Base-by-base conservation (phyloP, 441 rosid species). In the Hypseocharis bilobata region DNA sequence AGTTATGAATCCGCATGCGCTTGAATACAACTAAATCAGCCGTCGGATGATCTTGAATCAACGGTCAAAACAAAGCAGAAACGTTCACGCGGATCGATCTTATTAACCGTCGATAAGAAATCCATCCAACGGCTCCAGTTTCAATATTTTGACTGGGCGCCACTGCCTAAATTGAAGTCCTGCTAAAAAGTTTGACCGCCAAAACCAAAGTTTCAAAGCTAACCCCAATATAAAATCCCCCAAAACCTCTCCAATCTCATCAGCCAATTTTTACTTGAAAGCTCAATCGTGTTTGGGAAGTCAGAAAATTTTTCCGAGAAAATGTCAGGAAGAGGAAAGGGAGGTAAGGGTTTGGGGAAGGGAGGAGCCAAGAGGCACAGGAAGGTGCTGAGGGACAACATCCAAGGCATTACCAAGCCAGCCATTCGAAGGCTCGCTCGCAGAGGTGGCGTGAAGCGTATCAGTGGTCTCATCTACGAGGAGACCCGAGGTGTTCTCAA, bases 281-380 rank as follows among this genome's bases (percentile, higher is more conserved):
- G 19, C 4, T 5, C 23, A 4, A 16, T 3, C 5, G 52, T 45
- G 52, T 45, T 17, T 17, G 52, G 52, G 0, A 16, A 17, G 19
- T n/a, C 2, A 44, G 49, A 42, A 13, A 11, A 36, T 22, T 62
- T 62, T 42, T 54, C 62, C 25, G 63, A n/a, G 19, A 57, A 23
- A 6, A 71, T 71, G 74, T 71, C 74, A 19, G 74, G 69, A 19
- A 71, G 74, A 34, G 74, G 74, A 38, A 71, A 71, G 65, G 74
- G 70, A 29, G 74, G 74, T 20, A 71, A 71, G 66, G 74, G 74
- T 0, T 56, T 71, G 20, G 70, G 74, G 1, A 71, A 71, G 28
- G 74, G 74, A 16, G 74, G 74, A 20, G 74, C 70, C 29, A 71
- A 71, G 74, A 20, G 74, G 44, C 74, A 71, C 70, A 8, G 74